Base-by-base conservation (phyloP, 306 rosid genomes). In the Medicago lupulina region DNA sequence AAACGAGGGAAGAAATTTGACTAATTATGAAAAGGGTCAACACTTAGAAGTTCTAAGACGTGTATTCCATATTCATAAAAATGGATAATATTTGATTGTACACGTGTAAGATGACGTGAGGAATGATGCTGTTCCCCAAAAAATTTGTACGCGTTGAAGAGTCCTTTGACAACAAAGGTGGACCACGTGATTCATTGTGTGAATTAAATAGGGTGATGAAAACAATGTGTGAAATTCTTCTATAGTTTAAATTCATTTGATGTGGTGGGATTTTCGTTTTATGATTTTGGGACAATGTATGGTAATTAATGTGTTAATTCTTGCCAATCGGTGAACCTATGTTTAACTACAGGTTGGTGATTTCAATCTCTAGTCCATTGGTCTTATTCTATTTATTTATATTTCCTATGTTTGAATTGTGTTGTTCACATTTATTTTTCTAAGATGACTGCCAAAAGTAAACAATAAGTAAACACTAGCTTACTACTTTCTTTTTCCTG, bases 1-100 rank as follows among this genome's bases (percentile, higher is more conserved):
- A 67, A 66, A n/a, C 71, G 71, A 66, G 71, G 41, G 54, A 43
- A 67, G 18, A 21, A 13, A 44, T 67, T 43, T 19, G 31, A 28
- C 31, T 3, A 28, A 28, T 0, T 28, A 28, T 28, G 31, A 28
- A 28, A 64, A 65, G 71, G 15, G 58, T 67, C 71, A 67, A 67
- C 55, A 19, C 67, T 61, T 12, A 1, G n/a, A 9, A 54, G 21
- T 18, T 54, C 60, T 18, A 58, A 58, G 39, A 12, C 64, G 64
- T 58, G 64, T 58, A 8, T 8, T 3, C 18, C 23, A 21, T 21
- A 21, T 23, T 23, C 28, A 23, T 21, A 21, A 58, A 58, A 21
- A 0, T 23, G 8, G n/a, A 21, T 58, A 12, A 28, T 28, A 28
- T 28, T 28, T 5, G 17, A 58, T 13, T 25, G 16, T 57, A 58